phyloP scores from a whole-genome alignment of 2,329 filamentous ascomycete species.

The Phialocephala sp. region DNA sequence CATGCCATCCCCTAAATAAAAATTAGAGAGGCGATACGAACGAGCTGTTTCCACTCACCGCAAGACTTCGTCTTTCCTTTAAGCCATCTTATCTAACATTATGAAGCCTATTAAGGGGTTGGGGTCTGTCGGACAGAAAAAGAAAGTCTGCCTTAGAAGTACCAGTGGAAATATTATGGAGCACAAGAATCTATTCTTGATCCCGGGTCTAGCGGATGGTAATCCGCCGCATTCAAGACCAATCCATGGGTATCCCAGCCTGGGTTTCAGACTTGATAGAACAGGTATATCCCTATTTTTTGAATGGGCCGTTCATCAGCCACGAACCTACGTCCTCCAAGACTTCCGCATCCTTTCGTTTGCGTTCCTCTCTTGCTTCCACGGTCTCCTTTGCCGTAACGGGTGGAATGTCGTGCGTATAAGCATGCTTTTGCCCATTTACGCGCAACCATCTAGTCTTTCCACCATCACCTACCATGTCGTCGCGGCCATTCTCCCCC shows the following conservation, averaged over 20 bases:
- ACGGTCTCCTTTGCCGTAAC: background rate
- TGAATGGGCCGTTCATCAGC: background rate
- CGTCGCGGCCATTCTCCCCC: background rate
- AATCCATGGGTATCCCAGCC: background rate
- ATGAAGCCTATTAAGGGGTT: too few species aligned
- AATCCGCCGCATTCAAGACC: too few species aligned
- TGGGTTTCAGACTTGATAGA: background rate
- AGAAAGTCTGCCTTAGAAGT: too few species aligned
- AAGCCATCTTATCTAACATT: too few species aligned
- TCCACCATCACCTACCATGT: background rate
- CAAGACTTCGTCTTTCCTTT: too few species aligned
- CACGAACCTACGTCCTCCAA: background rate
- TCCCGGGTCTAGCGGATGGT: too few species aligned
- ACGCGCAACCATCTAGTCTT: background rate
- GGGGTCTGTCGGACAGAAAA: too few species aligned
- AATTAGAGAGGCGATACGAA: too few species aligned
- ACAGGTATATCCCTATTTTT: background rate
- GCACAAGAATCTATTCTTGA: too few species aligned
- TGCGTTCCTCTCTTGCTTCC: background rate
- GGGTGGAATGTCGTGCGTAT: background rate
- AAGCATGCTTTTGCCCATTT: background rate
- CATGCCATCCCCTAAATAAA: too few species aligned
- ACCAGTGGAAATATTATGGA: too few species aligned
- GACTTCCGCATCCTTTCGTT: background rate
- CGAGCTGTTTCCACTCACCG: too few species aligned